Evolutionary conservation across 305 asterid genomes (phyloP).

Genomic region (Fraxinus platypoda): DNA sequence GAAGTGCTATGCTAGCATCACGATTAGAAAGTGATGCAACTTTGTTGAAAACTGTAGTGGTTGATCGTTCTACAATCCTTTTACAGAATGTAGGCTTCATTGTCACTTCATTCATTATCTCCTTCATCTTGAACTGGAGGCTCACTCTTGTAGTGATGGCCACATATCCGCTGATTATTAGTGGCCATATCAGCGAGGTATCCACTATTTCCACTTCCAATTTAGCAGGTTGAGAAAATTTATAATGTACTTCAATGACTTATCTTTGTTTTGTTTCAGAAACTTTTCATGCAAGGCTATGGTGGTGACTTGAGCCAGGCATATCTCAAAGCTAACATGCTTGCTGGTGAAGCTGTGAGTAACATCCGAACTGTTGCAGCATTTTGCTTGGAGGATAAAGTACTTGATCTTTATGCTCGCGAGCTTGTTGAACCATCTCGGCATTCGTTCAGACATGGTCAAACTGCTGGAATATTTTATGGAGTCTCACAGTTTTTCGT

Average conservation of each 20-base stretch:
- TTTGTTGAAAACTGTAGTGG: slow-evolving; percentile 73
- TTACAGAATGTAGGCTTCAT: slow-evolving; percentile 78
- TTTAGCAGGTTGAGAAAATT: background rate
- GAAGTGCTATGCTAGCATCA: slow-evolving; percentile 88
- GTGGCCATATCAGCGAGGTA: slow-evolving; percentile 98
- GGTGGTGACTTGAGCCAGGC: slow-evolving; percentile 89
- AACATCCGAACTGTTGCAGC: slow-evolving; percentile 94
- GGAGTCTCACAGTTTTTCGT: slow-evolving; percentile 95
- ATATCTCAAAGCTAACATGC: slow-evolving; percentile 92
- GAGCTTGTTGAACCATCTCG: slow-evolving; percentile 80
- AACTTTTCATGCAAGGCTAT: slow-evolving; percentile 93
- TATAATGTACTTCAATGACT: slow-evolving; percentile 7
- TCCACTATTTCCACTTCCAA: slow-evolving; percentile 3
- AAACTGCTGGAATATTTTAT: slow-evolving; percentile 80
- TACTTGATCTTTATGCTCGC: slow-evolving; percentile 61
- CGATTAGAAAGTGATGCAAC: slow-evolving; percentile 85
- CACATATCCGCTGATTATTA: slow-evolving; percentile 75
- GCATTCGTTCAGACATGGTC: slow-evolving; percentile 81
- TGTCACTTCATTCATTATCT: slow-evolving; percentile 75
- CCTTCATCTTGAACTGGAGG: slow-evolving; percentile 97
- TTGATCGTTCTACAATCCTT: slow-evolving; percentile 83
- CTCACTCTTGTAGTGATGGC: slow-evolving; percentile 92
- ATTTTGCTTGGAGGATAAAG: slow-evolving; percentile 86
- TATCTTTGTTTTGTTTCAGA: slow-evolving; percentile 45
- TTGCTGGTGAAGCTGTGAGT: slow-evolving; percentile 99